phyloP scores from a whole-genome alignment of 306 rosid genomes.

The Echinosophora koreensis region DNA sequence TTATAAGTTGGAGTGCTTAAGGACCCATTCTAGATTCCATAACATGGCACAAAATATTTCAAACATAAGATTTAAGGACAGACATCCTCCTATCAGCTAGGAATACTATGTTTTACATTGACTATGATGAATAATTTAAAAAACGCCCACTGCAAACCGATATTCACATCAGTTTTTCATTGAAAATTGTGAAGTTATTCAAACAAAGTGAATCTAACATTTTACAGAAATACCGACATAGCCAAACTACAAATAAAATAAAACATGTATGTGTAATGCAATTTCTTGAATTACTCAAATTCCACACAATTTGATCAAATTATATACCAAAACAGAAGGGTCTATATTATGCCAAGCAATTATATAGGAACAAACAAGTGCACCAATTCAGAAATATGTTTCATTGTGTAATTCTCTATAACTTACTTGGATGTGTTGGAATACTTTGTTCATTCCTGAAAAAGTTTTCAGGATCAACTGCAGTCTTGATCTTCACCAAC shows the following conservation, averaged over 20 bases:
- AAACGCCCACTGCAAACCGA: neutral
- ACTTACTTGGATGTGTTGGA: constrained; percentile 44
- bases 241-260: neutral
- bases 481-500: constrained; percentile 55
- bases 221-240: neutral
- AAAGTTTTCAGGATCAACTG: constrained; percentile 56
- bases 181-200: neutral
- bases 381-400: neutral
- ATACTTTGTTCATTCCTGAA: constrained; percentile 62
- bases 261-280: neutral
- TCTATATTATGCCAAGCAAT: neutral
- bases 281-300: constrained; percentile 18
- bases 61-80: neutral
- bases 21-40: neutral
- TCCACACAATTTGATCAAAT: constrained; percentile 3
- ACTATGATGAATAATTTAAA: neutral
- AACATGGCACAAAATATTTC: neutral
- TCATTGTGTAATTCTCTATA: neutral
- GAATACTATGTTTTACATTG: neutral
- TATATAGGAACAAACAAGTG: constrained; percentile 3
- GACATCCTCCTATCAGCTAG: neutral
- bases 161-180: neutral
- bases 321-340: neutral
- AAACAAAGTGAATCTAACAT: neutral
- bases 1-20: neutral